These are phyloP conservation scores for Paecilomyces sp. DNA, from an alignment of 2,329 filamentous ascomycete genomes.

Conservation along the genomic window DNA sequence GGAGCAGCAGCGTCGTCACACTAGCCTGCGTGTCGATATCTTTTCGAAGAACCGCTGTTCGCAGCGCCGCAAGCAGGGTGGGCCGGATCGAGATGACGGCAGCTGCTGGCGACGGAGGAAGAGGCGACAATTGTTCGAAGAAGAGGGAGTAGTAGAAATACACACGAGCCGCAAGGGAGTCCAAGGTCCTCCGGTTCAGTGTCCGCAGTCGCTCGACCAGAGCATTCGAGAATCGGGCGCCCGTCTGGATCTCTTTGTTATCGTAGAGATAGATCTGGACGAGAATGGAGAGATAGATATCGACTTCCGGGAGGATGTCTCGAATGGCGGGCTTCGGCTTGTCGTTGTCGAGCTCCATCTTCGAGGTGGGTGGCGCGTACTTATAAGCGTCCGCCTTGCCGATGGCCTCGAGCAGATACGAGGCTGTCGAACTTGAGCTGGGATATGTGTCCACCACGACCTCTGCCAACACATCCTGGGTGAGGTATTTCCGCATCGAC, in stretches of 20 bases:
- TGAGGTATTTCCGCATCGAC: slow-evolving; percentile 85
- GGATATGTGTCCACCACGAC: slow-evolving; percentile 77
- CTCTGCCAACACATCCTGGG: slow-evolving; percentile 70
- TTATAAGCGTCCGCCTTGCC: slow-evolving; percentile 60
- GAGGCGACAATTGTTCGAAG: slow-evolving; percentile 80
- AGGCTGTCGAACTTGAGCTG: slow-evolving; percentile 58
- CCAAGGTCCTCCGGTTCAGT: slow-evolving; percentile 87
- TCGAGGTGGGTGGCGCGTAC: slow-evolving; percentile 48
- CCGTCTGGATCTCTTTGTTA: slow-evolving; percentile 69
- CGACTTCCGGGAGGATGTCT: slow-evolving; percentile 77
- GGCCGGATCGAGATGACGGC: slow-evolving; percentile 81
- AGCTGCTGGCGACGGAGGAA: slow-evolving; percentile 82
- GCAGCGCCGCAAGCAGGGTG: slow-evolving; percentile 75
- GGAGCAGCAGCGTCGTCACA: slow-evolving; percentile 87
- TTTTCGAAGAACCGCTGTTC: slow-evolving; percentile 93
- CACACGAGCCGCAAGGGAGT: slow-evolving; percentile 87
- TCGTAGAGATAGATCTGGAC: slow-evolving; percentile 85
- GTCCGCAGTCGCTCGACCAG: slow-evolving; percentile 79
- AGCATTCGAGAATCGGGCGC: slow-evolving; percentile 74
- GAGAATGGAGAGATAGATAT: slow-evolving; percentile 81
- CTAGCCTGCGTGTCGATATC: slow-evolving; percentile 96
- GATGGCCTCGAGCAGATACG: slow-evolving; percentile 63
- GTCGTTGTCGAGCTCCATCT: slow-evolving; percentile 69
- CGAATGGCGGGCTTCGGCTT: slow-evolving; percentile 60
- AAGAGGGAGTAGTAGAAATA: slow-evolving; percentile 98